Evolutionary conservation across 2,329 filamentous ascomycete genomes (phyloP), one percentile per base, ranked within the genome.

Genomic region (Aspergillus ochraceoroseus): DNA sequence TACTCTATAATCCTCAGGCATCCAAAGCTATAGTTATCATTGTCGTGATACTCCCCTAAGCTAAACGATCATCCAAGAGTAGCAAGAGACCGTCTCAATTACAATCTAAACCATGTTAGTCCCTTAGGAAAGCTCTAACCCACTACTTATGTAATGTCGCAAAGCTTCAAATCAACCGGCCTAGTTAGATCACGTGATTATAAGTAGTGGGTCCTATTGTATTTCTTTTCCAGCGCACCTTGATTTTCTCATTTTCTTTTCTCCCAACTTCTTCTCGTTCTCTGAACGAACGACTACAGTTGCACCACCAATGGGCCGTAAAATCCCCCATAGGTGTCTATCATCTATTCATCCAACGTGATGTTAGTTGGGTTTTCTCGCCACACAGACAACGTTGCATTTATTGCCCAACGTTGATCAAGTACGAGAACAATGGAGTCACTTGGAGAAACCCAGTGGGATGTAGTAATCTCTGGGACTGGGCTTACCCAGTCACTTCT

Each of bases 401-500:
- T 42, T 34, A 58, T 35, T 25, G 15, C 43, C 53, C 42, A 43
- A 51, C 46, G 51, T 51, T 45, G 27, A 43, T 33, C 43, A 41
- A 41, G 38, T 32, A 41, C 42, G 34, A 46, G 27, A 38, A 40
- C 37, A 30, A 88, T 89, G 84, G 84, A 89, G 68, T 80, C 80
- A 51, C 71, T 89, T 54, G 74, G 75, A 64, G 83, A 87, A 46
- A 83, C 82, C 55, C 70, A 75, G 48, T 90, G 85, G 85, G 85
- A 90, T 72, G 79, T 85, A 58, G 74, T 87, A 55, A 85, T 90
- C 65, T 79, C 79, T 59, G 85, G 85, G 58, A 89, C 85, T 53
- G 84, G 84, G 56, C 70, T 89, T 58, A 76, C 82, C 61, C 83
- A 89, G 70, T 87, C 85, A 50, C 76, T 90, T 54, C 75, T 90